Evolutionary conservation across 805 yeast species (phyloP), one percentile per base, ranked within the genome.

Genomic region (Candida xyloterini): DNA sequence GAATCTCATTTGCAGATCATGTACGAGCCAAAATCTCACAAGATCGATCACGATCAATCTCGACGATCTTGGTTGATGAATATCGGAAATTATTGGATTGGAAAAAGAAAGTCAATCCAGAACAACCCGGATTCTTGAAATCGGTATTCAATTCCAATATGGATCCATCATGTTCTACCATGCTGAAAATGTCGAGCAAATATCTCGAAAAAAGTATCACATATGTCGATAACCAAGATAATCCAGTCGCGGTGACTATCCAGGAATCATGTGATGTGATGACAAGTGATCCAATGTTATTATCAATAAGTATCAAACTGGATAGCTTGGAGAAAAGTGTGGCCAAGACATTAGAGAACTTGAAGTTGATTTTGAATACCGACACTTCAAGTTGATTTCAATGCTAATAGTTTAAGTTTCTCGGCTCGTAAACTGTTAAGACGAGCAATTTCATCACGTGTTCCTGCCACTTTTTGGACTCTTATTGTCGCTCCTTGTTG

Each of bases 261-360:
- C 62, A 66, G 44, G 81, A 75, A 43, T 78, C 76, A 41, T 62
- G 79, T 15, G 78, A 77, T 43, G 78, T 80, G 3, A 70, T 78
- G 20, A 73, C 82, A 3, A 79, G 84, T 16, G 91, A 84, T 51
- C 90, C 90, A 2, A 69, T 76, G 7, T 57, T 84, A 38, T 66
- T 82, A 27, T 75, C 83, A 35, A 72, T 81, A 1, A 71, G 77
- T 46, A 73, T 84, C 5, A 83, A 83, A 52, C 63, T 84, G 44
- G 82, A 73, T 40, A 74, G 81, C 31, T 60, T 83, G 28, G 86
- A 82, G 54, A 71, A 71, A 43, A 59, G 70, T 34, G 60, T 74
- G 15, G 55, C 66, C 42, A 62, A 68, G 14, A 38, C 56, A 7
- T 27, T 44, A 16, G 57, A 52, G 18, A 57, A 57, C 30, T 44